phyloP scores from a whole-genome alignment of 2,329 filamentous ascomycete species.

The Colletotrichum chlorophyti region DNA sequence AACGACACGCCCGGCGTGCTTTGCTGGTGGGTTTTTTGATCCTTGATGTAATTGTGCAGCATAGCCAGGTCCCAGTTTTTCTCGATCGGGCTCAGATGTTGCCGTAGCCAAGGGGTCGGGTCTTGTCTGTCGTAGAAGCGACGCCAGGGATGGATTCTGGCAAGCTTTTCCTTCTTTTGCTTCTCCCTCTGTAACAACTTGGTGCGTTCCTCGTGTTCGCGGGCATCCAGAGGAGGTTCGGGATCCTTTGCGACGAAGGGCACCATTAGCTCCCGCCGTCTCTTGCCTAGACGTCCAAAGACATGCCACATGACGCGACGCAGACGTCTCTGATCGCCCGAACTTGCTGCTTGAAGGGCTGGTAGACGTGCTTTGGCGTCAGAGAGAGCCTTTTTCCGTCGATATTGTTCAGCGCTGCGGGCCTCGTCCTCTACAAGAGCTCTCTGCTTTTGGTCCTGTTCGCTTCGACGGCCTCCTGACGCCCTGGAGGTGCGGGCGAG shows the following conservation, averaged over 20 bases:
- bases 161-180: slow-evolving; percentile 10
- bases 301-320: slow-evolving; percentile 52
- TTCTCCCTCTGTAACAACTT: not conserved
- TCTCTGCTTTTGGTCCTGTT: too few species aligned
- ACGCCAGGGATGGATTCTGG: not conserved
- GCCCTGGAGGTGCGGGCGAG: slow-evolving; percentile 46
- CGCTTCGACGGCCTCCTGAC: too few species aligned
- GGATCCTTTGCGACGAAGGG: slow-evolving; percentile 40
- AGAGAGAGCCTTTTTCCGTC: slow-evolving; percentile 4
- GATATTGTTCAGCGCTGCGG: slow-evolving; percentile 7
- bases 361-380: slow-evolving; percentile 40
- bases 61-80: slow-evolving; percentile 57
- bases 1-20: slow-evolving; percentile 34
- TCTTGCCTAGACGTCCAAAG: slow-evolving; percentile 60
- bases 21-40: slow-evolving; percentile 46
- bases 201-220: slow-evolving; percentile 43
- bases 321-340: slow-evolving; percentile 56
- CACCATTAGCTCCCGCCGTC: slow-evolving; percentile 55
- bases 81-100: slow-evolving; percentile 40
- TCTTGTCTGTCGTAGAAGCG: slow-evolving; percentile 3
- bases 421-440: too few species aligned
- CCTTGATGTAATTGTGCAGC: slow-evolving; percentile 47
- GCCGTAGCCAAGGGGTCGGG: slow-evolving; percentile 36
- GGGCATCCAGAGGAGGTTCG: slow-evolving; percentile 46
- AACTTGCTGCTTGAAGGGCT: slow-evolving; percentile 58